These are phyloP conservation scores for Astragalus membranaceus DNA, from an alignment of 306 rosid genomes.

Conservation along the genomic window DNA sequence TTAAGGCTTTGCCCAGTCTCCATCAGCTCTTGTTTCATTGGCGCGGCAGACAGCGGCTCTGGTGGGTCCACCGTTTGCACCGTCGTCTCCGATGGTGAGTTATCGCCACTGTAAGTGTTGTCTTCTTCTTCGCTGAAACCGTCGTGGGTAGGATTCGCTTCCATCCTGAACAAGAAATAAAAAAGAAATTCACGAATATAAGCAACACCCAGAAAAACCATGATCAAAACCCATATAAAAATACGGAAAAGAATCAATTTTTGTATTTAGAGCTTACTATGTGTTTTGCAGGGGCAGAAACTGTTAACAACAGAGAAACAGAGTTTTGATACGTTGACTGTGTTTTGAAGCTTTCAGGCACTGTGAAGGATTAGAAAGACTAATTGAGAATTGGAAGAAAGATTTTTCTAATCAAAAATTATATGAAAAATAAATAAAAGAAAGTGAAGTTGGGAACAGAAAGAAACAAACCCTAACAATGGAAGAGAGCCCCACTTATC, in stretches of 20 bases:
- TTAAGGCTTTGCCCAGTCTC: constrained; percentile 29
- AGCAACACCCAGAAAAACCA: background rate
- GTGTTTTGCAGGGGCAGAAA: background rate
- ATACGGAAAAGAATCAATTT: background rate
- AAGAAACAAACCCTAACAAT: constrained; percentile 57
- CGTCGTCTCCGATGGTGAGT: constrained; percentile 20
- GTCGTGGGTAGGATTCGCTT: constrained; percentile 19
- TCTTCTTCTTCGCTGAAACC: constrained; percentile 19
- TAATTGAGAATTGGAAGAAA: constrained; percentile 23
- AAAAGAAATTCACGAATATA: background rate
- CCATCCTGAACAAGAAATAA: constrained; percentile 23
- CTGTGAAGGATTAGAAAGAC: constrained; percentile 41
- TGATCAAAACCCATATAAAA: background rate
- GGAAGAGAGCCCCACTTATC: constrained; percentile 62
- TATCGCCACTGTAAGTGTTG: background rate
- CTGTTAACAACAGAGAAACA: background rate
- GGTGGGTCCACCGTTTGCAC: background rate
- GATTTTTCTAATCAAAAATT: background rate
- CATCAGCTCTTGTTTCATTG: constrained; percentile 47
- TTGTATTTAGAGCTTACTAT: background rate
- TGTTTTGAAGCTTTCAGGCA: constrained; percentile 24
- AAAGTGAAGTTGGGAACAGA: background rate
- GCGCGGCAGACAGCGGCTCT: constrained; percentile 4
- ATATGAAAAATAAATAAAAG: background rate
- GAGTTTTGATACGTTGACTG: constrained; percentile 29